Conservation (phyloP, 305 asterid genomes). For the Fraxinus floribunda region DNA sequence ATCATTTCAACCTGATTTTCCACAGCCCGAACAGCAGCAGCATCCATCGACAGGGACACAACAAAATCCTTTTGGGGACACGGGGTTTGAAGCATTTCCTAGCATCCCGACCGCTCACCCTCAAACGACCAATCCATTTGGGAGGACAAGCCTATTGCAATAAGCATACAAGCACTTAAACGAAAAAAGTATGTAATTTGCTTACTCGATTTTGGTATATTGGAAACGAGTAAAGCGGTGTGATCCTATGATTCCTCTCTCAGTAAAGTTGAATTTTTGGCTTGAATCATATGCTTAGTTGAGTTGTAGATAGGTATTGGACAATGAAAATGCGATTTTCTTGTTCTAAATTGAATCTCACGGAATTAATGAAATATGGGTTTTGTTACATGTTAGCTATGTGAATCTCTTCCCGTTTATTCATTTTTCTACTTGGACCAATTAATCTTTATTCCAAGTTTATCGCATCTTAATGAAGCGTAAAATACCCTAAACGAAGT, state of each 20-base stretch:
- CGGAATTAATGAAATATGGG: background rate
- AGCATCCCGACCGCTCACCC: conserved; percentile 40
- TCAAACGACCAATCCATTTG: conserved; percentile 74
- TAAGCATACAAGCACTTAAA: conserved; percentile 25
- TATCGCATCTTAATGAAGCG: background rate
- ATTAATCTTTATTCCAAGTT: background rate
- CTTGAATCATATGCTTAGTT: conserved; percentile 21
- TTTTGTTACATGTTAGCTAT: background rate
- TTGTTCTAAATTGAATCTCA: background rate
- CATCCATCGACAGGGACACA: conserved; percentile 40
- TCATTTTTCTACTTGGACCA: background rate
- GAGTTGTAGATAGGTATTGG: conserved; percentile 38
- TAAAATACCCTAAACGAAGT: background rate
- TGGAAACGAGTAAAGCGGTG: conserved; percentile 34
- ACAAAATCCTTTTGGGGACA: conserved; percentile 79
- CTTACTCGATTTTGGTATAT: conserved; percentile 46
- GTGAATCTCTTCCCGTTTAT: background rate
- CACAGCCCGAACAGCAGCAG: conserved; percentile 51
- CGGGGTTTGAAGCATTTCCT: conserved; percentile 63
- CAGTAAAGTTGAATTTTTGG: conserved; percentile 23
- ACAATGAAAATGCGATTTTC: background rate
- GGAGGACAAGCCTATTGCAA: conserved; percentile 61
- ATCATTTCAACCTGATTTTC: conserved; percentile 61
- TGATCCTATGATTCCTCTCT: conserved; percentile 15
- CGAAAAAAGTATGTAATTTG: conserved; percentile 31